These are phyloP conservation scores for Penicillium janthinellum DNA, from an alignment of 2,329 filamentous ascomycete species.

Conservation along the genomic window DNA sequence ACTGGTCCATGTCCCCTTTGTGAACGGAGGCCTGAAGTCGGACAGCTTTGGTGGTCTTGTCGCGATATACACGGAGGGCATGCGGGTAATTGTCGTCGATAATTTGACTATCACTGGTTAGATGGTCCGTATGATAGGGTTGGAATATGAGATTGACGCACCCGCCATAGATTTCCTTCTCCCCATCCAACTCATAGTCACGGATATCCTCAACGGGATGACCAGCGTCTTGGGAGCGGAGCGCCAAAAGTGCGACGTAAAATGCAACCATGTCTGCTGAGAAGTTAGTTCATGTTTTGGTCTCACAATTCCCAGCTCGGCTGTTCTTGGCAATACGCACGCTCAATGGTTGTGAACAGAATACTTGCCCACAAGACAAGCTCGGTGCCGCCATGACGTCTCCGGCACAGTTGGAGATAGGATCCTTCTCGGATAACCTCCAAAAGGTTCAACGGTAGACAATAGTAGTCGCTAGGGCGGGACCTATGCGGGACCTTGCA, in stretches of 20 bases:
- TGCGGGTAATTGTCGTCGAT: conserved; percentile 55
- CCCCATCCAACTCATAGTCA: conserved; percentile 53
- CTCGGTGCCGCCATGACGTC: conserved; percentile 38
- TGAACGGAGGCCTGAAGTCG: conserved; percentile 60
- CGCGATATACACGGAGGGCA: conserved; percentile 57
- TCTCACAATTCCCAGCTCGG: neutral
- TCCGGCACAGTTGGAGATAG: conserved; percentile 44
- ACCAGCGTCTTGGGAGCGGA: conserved; percentile 58
- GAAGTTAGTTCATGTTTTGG: neutral
- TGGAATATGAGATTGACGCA: conserved; percentile 33
- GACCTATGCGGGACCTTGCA: conserved; percentile 49
- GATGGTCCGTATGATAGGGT: neutral
- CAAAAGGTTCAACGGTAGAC: conserved; percentile 53
- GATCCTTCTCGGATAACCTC: conserved; percentile 41
- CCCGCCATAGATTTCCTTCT: conserved; percentile 55
- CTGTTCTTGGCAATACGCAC: conserved; percentile 35
- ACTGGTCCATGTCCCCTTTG: conserved; percentile 55
- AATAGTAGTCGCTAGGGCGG: conserved; percentile 49
- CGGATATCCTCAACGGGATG: conserved; percentile 45
- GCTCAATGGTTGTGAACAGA: conserved; percentile 58
- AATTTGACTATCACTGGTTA: conserved; percentile 47
- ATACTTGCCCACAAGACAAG: conserved; percentile 57
- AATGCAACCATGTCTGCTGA: conserved; percentile 57
- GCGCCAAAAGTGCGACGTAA: conserved; percentile 58
- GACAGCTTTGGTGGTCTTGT: conserved; percentile 54